phyloP scores from a whole-genome alignment of 2,329 filamentous ascomycete species.

The Fusarium graminum region DNA sequence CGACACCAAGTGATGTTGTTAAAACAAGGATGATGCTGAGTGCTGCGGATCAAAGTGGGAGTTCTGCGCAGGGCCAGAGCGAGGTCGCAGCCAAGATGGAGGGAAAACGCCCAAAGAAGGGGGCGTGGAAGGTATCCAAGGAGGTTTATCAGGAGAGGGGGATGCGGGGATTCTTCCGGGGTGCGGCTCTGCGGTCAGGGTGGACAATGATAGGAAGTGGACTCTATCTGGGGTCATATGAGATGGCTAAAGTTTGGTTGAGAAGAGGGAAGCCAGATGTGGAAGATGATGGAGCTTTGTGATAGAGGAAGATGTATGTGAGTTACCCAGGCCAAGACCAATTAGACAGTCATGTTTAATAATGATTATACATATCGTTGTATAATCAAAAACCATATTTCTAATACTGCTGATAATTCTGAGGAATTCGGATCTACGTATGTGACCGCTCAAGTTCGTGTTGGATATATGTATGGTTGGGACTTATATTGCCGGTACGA shows the following conservation, averaged over 20 bases:
- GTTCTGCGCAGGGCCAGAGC: slow-evolving; percentile 10
- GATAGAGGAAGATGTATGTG: slow-evolving; percentile 8
- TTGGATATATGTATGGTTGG: background rate
- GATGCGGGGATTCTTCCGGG: slow-evolving; percentile 80
- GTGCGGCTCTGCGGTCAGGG: slow-evolving; percentile 76
- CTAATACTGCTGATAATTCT: background rate
- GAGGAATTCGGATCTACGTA: background rate
- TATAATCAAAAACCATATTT: too few relatives aligned
- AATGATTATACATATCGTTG: background rate
- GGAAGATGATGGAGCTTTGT: slow-evolving; percentile 55
- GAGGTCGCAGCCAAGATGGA: slow-evolving; percentile 40
- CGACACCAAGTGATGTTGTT: slow-evolving; percentile 89
- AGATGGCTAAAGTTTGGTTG: slow-evolving; percentile 78
- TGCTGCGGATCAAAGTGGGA: slow-evolving; percentile 56
- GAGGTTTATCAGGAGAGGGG: slow-evolving; percentile 77
- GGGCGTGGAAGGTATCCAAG: slow-evolving; percentile 70
- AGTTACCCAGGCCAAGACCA: background rate
- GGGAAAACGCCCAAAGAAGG: slow-evolving; percentile 54
- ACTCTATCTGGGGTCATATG: slow-evolving; percentile 88
- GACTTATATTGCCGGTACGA: too few relatives aligned
- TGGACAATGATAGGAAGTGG: slow-evolving; percentile 90
- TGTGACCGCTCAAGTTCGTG: background rate
- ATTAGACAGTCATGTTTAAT: slow-evolving; percentile 4
- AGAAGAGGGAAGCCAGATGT: slow-evolving; percentile 57
- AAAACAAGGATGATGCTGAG: slow-evolving; percentile 91